A percentile compares a stretch with the other conserved stretches of the same genome.
These are phyloP conservation scores for Beta vulgaris DNA, from an alignment of 148 eudicot species.

Conservation along the genomic window DNA sequence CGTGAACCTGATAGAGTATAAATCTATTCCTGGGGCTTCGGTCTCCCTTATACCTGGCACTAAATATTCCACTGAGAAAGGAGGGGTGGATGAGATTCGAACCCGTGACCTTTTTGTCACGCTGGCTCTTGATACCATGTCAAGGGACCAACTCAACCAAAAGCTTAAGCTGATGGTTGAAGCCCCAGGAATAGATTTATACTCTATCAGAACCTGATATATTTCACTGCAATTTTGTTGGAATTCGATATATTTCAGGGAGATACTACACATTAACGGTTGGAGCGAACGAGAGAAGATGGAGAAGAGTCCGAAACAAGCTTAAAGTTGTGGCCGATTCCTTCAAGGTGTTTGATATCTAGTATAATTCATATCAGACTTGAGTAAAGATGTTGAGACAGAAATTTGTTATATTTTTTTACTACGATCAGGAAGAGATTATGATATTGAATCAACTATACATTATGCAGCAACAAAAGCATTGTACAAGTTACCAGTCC, in stretches of 20 bases:
- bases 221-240: neutral
- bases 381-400: neutral
- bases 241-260: slow-evolving; percentile 38
- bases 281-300: slow-evolving; percentile 78
- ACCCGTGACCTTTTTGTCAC: no score
- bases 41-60: no score
- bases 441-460: neutral
- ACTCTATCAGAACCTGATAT: no score
- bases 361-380: neutral
- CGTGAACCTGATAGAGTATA: no score
- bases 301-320: slow-evolving; percentile 62
- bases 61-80: no score
- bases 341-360: slow-evolving; percentile 69
- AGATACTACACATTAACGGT: slow-evolving; percentile 80
- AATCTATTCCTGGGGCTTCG: no score
- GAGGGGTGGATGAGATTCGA: no score
- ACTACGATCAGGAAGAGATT: neutral
- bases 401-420: neutral
- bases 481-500: neutral
- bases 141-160: no score
- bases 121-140: no score
- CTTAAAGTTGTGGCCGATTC: slow-evolving; percentile 93
- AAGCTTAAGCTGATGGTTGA: no score
- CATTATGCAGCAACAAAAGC: neutral
- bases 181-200: no score